Evolutionary conservation across 2,329 filamentous ascomycete species (phyloP), one percentile per base, ranked within the genome.

Genomic region (Colletotrichum cereale): DNA sequence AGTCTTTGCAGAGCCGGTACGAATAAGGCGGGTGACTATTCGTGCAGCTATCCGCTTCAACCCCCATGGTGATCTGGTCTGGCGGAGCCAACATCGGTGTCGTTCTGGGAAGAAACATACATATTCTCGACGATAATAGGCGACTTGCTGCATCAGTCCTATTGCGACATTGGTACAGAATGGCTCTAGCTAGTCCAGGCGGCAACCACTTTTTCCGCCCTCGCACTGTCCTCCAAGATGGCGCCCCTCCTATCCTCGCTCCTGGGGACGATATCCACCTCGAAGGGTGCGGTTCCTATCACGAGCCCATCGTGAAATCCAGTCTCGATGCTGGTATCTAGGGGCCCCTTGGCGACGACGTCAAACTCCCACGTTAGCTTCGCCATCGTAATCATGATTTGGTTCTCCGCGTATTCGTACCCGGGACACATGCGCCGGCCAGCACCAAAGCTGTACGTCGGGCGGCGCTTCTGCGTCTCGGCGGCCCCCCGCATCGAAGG

Each of bases 341-440:
- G 63, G 31, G 66, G 61, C 24, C 67, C 67, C 21, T 73, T 74
- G 1, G 77, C 70, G 2, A 74, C 62, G 48, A 83, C 77, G 4
- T 84, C 77, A 56, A 87, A 86, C 2, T 82, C 84, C 87, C 87
- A 89, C 0, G 89, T 72, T 14, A 84, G 56, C 68, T 84, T 83
- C 1, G 84, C 77, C 55, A 83, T 76, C 3, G 77, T 77, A 2
- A 83, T 60, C 62, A 83, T 76, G 38, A 88, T 74, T 38, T 81
- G 84, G 38, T 83, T 82, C 73, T 86, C 83, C 3, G 84, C 84
- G 26, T 88, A 82, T 60, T 86, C 82, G 18, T 85, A 83, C 0
- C 86, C 86, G 2, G 82, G 81, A 71, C 86, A 88, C 38, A 84
- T 81, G 8, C 86, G 80, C 8, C 86, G 79, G 0, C 86, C 86